Evolutionary conservation across 2,329 filamentous ascomycete genomes (phyloP).

Genomic region (Diaporthe sp.): DNA sequence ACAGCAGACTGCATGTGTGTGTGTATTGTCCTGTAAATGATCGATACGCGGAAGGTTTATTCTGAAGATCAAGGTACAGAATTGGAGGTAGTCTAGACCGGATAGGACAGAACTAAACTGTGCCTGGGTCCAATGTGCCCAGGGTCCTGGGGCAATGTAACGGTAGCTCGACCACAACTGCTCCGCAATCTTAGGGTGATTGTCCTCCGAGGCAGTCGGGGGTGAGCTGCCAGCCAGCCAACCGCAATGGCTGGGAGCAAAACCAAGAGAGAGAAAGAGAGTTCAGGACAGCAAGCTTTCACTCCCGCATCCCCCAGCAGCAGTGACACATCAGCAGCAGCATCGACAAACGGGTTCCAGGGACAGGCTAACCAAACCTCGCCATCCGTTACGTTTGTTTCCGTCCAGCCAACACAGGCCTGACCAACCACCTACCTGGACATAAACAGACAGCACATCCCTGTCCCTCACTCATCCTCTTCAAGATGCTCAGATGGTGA

Average conservation of each 20-base stretch:
- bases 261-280: neutral
- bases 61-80: neutral
- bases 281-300: constrained; percentile 13
- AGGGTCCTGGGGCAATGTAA: constrained; percentile 30
- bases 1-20: neutral
- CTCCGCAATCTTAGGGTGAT: constrained; percentile 32
- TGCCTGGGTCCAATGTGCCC: neutral
- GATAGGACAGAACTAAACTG: no score
- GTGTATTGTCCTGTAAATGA: neutral
- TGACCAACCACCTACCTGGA: neutral
- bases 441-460: neutral
- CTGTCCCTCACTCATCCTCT: neutral
- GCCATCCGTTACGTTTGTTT: neutral
- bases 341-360: neutral
- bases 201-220: constrained; percentile 25
- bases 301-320: neutral
- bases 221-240: constrained; percentile 12
- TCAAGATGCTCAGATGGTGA: constrained; percentile 42
- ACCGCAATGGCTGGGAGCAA: neutral
- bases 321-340: constrained; percentile 23
- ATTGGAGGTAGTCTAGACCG: neutral
- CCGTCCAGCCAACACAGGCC: neutral
- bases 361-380: constrained; percentile 4
- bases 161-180: constrained; percentile 2
- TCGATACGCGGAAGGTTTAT: neutral